Evolutionary conservation across 306 rosid genomes (phyloP), one percentile per base, ranked within the genome.

Genomic region (Styphnolobium japonicum): DNA sequence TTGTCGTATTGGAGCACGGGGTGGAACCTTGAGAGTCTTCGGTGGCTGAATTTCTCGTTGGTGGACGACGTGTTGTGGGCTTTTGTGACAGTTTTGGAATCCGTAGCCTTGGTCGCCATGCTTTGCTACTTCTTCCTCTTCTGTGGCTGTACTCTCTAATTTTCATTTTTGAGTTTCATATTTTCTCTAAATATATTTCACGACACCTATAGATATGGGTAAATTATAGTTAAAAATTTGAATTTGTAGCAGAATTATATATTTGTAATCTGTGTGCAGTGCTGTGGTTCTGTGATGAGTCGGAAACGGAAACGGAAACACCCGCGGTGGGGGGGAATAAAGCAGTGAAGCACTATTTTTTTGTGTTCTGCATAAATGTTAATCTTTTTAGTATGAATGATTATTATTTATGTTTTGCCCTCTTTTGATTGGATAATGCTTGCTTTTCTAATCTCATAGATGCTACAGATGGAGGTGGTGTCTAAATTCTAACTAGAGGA

Each of bases 111-210:
- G 37, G 2, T 71, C 36, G 2, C 89, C 58, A 31, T 86, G 78
- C 83, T 86, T 3, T 82, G 87, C 77, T 86, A 3, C 79, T 86
- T 80, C 78, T 86, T 83, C 71, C 18, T 86, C n/a, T 86, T 81
- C 8, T 86, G 89, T 65, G 89, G 89, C 4, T 86, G 89, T 76
- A 83, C 83, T 80, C 85, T 86, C 75, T 86, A 40, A 75, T 23
- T 45, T 58, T 72, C 14, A 0, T 22, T 3, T 2, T n/a, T n/a
- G n/a, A n/a, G n/a, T n/a, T n/a, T n/a, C n/a, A n/a, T n/a, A n/a
- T n/a, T n/a, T n/a, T n/a, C 3, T 51, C 12, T 7, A 12, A 10
- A 45, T 2, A 19, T 79, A 6, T 19, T 39, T 53, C 51, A 48
- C 21, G 33, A 39, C 7, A n/a, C n/a, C n/a, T n/a, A n/a, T n/a